A percentile compares a stretch with the other conserved stretches of the same genome.
Evolutionary conservation across 305 asterid species (phyloP).

Genomic region (Solanum hybrid): DNA sequence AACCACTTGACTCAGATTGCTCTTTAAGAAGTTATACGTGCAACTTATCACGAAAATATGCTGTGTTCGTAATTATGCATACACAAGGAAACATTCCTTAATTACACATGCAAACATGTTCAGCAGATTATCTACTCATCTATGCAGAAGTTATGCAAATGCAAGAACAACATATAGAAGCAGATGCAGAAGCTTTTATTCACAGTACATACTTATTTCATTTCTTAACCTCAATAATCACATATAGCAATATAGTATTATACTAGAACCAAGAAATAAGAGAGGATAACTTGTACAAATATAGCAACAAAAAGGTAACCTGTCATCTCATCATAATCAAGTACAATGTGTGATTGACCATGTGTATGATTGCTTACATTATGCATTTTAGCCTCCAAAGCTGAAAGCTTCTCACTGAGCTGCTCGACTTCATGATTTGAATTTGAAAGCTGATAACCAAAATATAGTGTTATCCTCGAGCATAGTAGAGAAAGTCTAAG

Average conservation of each 20-base stretch:
- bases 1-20: background rate
- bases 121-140: background rate
- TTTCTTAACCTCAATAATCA: background rate
- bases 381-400: constrained; percentile 33
- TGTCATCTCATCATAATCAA: background rate
- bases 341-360: background rate
- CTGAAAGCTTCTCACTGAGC: constrained; percentile 27
- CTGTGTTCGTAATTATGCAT: background rate
- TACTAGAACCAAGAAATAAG: background rate
- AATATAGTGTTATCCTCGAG: constrained; percentile 8
- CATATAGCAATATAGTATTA: background rate
- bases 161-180: background rate
- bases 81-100: background rate
- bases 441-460: constrained; percentile 21
- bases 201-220: background rate
- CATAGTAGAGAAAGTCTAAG: background rate
- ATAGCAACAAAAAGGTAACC: background rate
- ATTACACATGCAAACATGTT: background rate
- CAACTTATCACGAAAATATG: background rate
- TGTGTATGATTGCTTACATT: constrained; percentile 30
- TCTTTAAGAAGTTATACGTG: background rate
- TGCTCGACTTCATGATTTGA: constrained; percentile 32
- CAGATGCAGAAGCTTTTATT: background rate
- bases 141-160: background rate
- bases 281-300: background rate